These are phyloP conservation scores for Sergeia podlipaevii DNA, from an alignment of 208 protist species.

Conservation along the genomic window DNA sequence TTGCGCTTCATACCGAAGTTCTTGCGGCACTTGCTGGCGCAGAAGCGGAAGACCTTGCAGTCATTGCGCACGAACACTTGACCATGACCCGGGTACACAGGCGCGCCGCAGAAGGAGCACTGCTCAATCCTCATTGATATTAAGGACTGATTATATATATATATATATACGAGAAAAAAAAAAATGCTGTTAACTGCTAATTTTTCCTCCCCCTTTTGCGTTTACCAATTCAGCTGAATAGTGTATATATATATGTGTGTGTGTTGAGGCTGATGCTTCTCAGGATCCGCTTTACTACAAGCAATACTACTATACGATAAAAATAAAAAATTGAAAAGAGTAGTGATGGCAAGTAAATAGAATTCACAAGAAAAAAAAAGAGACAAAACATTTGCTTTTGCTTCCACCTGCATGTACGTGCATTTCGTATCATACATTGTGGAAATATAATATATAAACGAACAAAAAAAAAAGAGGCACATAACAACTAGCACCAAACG, in stretches of 20 bases:
- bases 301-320: conserved; percentile 2
- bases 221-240: not conserved
- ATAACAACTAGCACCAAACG: too few relatives aligned
- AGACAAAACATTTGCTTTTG: too few relatives aligned
- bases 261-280: too few relatives aligned
- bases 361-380: not conserved
- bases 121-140: conserved; percentile 97
- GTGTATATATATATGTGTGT: not conserved
- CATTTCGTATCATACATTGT: too few relatives aligned
- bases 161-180: not conserved
- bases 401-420: too few relatives aligned
- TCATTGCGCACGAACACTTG: conserved; percentile 99
- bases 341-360: not conserved
- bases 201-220: not conserved
- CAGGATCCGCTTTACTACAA: too few relatives aligned
- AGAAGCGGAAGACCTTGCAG: conserved; percentile 96
- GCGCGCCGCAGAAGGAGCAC: conserved; percentile 97
- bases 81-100: conserved; percentile 99
- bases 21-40: conserved; percentile 98
- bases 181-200: not conserved
- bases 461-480: too few relatives aligned
- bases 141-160: not conserved
- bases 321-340: conserved; percentile 16
- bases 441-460: too few relatives aligned
- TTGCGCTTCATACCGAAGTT: conserved; percentile 99